phyloP scores from a whole-genome alignment of 495 filamentous ascomycete genomes.

The Penicillium fimorum region DNA sequence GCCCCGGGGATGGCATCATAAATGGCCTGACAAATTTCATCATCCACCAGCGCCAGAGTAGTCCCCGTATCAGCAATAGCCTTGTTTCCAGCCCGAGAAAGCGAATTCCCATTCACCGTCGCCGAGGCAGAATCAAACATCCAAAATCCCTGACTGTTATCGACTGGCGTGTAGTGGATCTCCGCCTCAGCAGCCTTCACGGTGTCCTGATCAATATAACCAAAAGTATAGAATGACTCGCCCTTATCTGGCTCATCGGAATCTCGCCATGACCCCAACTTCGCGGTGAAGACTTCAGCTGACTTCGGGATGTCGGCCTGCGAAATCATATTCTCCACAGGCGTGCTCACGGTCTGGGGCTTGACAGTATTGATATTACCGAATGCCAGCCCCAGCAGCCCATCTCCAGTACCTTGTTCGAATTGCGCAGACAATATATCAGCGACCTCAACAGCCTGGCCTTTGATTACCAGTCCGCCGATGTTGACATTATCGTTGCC shows the following conservation, averaged over 20 bases:
- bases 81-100: constrained; percentile 60
- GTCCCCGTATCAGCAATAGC: constrained; percentile 81
- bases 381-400: constrained; percentile 71
- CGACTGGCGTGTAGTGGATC: constrained; percentile 62
- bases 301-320: constrained; percentile 62
- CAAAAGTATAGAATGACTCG: constrained; percentile 76
- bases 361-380: constrained; percentile 68
- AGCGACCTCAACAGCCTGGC: constrained; percentile 70
- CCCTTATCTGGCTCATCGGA: constrained; percentile 51
- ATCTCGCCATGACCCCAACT: constrained; percentile 65
- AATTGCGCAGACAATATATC: constrained; percentile 63
- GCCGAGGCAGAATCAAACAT: constrained; percentile 60
- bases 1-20: constrained; percentile 71
- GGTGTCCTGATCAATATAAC: constrained; percentile 67
- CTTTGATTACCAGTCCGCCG: constrained; percentile 65
- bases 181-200: constrained; percentile 54
- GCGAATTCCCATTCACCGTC: constrained; percentile 58
- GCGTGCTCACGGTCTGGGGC: constrained; percentile 59
- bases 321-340: constrained; percentile 73
- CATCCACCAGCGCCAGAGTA: constrained; percentile 67
- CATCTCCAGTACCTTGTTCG: constrained; percentile 59
- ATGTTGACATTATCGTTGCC: constrained; percentile 67
- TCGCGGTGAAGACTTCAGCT: constrained; percentile 69
- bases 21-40: constrained; percentile 62
- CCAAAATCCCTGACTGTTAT: constrained; percentile 74